Evolutionary conservation across 805 yeast genomes (phyloP), one percentile per base, ranked within the genome.

Genomic region (Candida bentonensis): DNA sequence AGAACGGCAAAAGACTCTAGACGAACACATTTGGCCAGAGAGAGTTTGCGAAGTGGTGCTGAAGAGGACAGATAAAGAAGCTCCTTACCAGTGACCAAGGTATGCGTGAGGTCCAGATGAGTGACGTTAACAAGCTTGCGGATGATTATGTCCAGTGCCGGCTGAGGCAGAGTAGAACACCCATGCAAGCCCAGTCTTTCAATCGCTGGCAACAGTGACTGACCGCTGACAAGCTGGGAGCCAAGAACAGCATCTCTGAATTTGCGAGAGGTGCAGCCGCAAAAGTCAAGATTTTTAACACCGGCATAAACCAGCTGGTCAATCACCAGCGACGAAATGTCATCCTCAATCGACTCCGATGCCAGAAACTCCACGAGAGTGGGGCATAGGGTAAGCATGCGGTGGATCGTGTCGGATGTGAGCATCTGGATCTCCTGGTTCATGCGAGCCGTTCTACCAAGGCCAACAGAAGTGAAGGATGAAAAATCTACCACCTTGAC

Each of bases 381-480:
- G 0, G 85, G 82, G 39, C 64, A 78, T 46, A 74, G 60, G 42
- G 62, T 56, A 23, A 87, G 66, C 46, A 85, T 83, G 21, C 74
- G 67, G 40, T 73, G 60, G 21, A 87, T 76, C 2, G 95, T 87
- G 22, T 66, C 64, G 34, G 79, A 69, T 0, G 95, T 87, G 34
- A 87, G 85, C 83, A 84, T 83, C 61, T 87, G 94, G 53, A 87
- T 87, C 61, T 83, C 94, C 60, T 76, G 79, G 63, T 83, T 88
- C 95, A 87, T 87, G 52, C 80, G 73, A 9, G 83, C 85, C 0
- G 96, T 82, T 50, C 96, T 69, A 2, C 96, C 96, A 41, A 87
- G 68, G 0, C 96, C 96, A 42, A 88, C 78, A 0, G 89, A 79
- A 1, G 96, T 86, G 61, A 87, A 81, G 52, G 83, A 89, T 55